phyloP scores from a whole-genome alignment of 306 rosid genomes.

The Vigna nakashimae region DNA sequence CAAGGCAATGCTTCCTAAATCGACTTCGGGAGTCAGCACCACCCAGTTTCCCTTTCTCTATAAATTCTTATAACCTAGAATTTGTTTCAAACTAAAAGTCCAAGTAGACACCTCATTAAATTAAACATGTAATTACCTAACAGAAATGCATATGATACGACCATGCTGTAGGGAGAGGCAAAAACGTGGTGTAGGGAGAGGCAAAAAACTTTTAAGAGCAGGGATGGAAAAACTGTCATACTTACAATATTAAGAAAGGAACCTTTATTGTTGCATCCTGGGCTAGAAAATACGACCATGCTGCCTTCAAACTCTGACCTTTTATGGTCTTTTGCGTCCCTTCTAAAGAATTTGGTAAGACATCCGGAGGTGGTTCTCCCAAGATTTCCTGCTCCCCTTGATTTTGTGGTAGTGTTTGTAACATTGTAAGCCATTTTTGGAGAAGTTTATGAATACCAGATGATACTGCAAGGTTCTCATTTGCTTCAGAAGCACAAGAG shows the following conservation, averaged over 20 bases:
- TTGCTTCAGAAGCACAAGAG: constrained; percentile 70
- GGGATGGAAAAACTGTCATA: constrained; percentile 36
- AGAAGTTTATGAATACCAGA: constrained; percentile 71
- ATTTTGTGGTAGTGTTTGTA: constrained; percentile 66
- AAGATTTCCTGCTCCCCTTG: constrained; percentile 61
- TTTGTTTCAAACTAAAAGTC: neutral
- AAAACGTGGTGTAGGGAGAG: neutral
- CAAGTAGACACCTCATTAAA: neutral
- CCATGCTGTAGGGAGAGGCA: neutral
- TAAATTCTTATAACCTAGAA: neutral
- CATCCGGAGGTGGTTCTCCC: constrained; percentile 53
- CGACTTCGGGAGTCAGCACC: neutral
- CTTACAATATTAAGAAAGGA: constrained; percentile 89
- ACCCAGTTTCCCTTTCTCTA: neutral
- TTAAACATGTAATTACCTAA: neutral
- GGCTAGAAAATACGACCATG: constrained; percentile 67
- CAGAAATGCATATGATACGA: neutral
- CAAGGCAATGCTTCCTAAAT: neutral
- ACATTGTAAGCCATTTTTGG: constrained; percentile 75
- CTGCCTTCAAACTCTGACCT: constrained; percentile 54
- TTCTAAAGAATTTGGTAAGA: constrained; percentile 51
- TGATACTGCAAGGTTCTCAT: constrained; percentile 62
- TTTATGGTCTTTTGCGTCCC: constrained; percentile 51
- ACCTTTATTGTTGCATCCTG: constrained; percentile 74
- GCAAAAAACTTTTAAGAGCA: constrained; percentile 1